phyloP scores from a whole-genome alignment of 305 asterid genomes.

The Ajuga reptans region DNA sequence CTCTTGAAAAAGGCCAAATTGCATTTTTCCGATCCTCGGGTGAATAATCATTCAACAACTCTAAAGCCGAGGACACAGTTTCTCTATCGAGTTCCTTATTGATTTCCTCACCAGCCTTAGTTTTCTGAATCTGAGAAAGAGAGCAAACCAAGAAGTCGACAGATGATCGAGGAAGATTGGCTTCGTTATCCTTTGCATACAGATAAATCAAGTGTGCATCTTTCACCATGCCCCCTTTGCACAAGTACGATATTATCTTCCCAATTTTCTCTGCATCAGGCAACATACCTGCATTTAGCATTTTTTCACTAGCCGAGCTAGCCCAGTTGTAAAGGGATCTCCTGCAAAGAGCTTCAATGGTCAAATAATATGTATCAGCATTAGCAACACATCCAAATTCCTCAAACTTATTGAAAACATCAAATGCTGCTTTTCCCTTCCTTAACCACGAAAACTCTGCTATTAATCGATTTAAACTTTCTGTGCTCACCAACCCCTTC shows the following conservation, averaged over 20 bases:
- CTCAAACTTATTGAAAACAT: constrained; percentile 68
- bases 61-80: constrained; percentile 49
- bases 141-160: constrained; percentile 45
- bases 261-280: constrained; percentile 52
- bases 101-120: constrained; percentile 28
- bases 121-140: constrained; percentile 37
- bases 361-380: constrained; percentile 58
- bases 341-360: constrained; percentile 65
- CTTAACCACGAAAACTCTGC: constrained; percentile 48
- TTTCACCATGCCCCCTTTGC: constrained; percentile 56
- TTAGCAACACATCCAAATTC: constrained; percentile 52
- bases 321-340: constrained; percentile 57
- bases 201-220: constrained; percentile 68
- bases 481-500: constrained; percentile 42
- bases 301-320: constrained; percentile 52
- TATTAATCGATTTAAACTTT: constrained; percentile 50
- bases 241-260: constrained; percentile 49
- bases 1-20: constrained; percentile 46
- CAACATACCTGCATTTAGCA: constrained; percentile 49
- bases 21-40: constrained; percentile 42
- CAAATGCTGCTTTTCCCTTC: constrained; percentile 64
- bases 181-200: constrained; percentile 52
- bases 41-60: constrained; percentile 47
- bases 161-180: constrained; percentile 36
- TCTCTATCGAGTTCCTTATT: constrained; percentile 42